phyloP scores from a whole-genome alignment of 2,329 filamentous ascomycete genomes.

The Ophiosphaerella narmari region DNA sequence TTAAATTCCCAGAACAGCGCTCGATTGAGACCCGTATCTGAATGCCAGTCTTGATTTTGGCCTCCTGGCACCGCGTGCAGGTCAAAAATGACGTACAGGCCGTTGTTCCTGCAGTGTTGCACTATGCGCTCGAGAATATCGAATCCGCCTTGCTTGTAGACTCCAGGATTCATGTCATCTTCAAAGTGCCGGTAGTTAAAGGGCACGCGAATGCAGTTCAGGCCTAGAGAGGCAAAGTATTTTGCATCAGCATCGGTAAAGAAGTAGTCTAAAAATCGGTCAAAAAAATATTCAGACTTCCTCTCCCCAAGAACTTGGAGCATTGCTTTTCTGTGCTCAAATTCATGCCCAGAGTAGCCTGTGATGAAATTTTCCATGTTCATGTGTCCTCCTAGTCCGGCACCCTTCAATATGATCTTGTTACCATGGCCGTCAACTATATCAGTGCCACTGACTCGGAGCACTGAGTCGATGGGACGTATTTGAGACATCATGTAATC shows the following conservation, averaged over 20 bases:
- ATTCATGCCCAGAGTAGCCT: constrained; percentile 18
- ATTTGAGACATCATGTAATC: too few relatives aligned
- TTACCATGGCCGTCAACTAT: constrained; percentile 15
- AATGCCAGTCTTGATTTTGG: constrained; percentile 24
- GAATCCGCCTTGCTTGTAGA: constrained; percentile 13
- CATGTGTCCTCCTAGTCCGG: constrained; percentile 16
- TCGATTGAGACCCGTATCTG: constrained; percentile 12
- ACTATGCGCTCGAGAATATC: constrained; percentile 12
- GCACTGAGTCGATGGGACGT: not conserved
- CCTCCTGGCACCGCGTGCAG: constrained; percentile 19
- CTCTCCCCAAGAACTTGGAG: constrained; percentile 11
- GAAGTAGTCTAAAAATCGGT: constrained; percentile 19
- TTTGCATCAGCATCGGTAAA: constrained; percentile 18
- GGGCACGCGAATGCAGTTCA: constrained; percentile 16
- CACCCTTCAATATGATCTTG: constrained; percentile 18
- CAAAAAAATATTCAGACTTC: constrained; percentile 19
- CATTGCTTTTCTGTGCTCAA: constrained; percentile 14
- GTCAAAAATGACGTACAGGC: constrained; percentile 19
- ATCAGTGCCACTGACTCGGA: constrained; percentile 7
- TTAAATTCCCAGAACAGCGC: constrained; percentile 20
- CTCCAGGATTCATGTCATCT: constrained; percentile 10
- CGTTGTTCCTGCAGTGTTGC: constrained; percentile 9
- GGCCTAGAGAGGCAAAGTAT: constrained; percentile 14
- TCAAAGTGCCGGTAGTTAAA: constrained; percentile 18
- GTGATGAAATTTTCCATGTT: constrained; percentile 27